Conservation (phyloP, 2,329 filamentous ascomycete species). For the Colletotrichum eremochloae region DNA sequence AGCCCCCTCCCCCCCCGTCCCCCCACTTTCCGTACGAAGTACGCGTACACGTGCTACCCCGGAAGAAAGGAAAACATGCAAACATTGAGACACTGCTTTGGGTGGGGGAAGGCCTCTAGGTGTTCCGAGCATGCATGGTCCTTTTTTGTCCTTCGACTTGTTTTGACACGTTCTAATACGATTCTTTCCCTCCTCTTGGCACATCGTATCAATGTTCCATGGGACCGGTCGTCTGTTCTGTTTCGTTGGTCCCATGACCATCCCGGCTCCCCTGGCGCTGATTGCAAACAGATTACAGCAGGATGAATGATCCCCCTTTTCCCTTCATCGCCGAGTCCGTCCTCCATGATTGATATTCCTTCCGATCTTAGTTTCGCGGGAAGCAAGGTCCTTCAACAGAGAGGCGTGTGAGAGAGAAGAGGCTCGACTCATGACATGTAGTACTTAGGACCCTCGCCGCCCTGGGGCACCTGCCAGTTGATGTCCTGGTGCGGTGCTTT, state of each 20-base stretch:
- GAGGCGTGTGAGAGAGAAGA: not conserved
- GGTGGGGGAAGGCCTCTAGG: not conserved
- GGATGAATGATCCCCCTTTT: not conserved
- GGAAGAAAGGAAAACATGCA: not conserved
- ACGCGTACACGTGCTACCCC: not conserved
- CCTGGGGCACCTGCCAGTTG: slow-evolving; percentile 95
- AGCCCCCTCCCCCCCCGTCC: not conserved
- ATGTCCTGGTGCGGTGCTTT: slow-evolving; percentile 98
- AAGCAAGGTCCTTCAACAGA: not conserved
- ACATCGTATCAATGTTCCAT: not conserved
- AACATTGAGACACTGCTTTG: not conserved
- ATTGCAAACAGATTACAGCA: not conserved
- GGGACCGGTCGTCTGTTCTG: not conserved
- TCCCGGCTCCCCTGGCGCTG: not conserved
- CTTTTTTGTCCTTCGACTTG: not conserved
- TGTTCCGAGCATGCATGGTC: not conserved
- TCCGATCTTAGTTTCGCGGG: not conserved
- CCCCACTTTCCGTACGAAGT: not conserved
- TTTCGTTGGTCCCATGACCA: not conserved
- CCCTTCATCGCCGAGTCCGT: not conserved
- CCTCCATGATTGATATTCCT: not conserved
- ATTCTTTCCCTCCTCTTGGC: no score
- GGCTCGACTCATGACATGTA: slow-evolving; percentile 69
- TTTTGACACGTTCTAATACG: not conserved
- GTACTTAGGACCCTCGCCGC: slow-evolving; percentile 83